Evolutionary conservation across 495 filamentous ascomycete species (phyloP), one percentile per base, ranked within the genome.

Genomic region (Annulohypoxylon bovei): DNA sequence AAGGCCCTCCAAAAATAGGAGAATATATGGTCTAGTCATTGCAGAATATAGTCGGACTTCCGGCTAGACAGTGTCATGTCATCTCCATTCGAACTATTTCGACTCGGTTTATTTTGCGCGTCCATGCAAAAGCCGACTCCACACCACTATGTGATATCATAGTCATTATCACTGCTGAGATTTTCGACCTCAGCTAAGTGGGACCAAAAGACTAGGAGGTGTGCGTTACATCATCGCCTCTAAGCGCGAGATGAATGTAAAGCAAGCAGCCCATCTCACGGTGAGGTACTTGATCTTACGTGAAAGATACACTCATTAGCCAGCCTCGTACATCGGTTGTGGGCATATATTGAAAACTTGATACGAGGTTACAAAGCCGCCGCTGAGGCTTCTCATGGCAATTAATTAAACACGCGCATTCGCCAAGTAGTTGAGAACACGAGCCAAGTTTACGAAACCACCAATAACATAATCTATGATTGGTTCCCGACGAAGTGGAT

Each of bases 301-400:
- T 63, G 44, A 42, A 35, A 27, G 37, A 49, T 44, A 58, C 27
- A 27, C 18, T 39, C 59, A 28, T 35, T 58, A 40, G 55, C 54
- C 42, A 39, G 65, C 32, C 47, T 61, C 33, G 60, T 40, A 52
- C 60, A 46, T 68, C 70, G 70, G 70, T 68, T 72, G 60, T 72
- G 65, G 49, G 60, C 70, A 72, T 72, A 63, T 71, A 72, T 72
- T 68, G 63, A 57, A 61, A 68, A 58, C 60, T 65, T 65, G 70
- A 72, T 72, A 72, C 70, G 70, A 68, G 70, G 70, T 72, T 68
- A 65, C 70, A 60, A 37, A 63, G 42, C 20, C 50, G 58, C 57
- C 16, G 33, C 54, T 50, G 58, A 35, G 63, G 32, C 23, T 47
- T 54, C 47, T 46, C n/a, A n/a, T n/a, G 35, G 60, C 58, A 65